Evolutionary conservation across 805 yeast genomes (phyloP), one percentile per base, ranked within the genome.

Genomic region (Barnettozyma botsteinii): DNA sequence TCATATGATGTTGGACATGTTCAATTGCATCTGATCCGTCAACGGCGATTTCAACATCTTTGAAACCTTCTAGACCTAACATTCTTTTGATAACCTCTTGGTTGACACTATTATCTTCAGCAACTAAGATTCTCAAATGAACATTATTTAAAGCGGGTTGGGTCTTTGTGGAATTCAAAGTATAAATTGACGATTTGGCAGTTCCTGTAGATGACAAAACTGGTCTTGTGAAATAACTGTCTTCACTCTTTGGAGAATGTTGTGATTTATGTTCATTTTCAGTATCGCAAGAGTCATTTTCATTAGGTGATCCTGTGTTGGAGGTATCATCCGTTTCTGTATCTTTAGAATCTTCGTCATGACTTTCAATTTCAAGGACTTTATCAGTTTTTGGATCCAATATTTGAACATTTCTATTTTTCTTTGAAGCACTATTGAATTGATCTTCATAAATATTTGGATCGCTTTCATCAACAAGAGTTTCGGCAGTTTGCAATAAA

Each of bases 51-150:
- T 78, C 76, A 32, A 93, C 72, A 47, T 79, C 74, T 2, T 60
- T 63, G 44, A 85, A 73, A 0, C 96, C 95, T 63, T 93, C 97
- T 17, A 93, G 65, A 37, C 72, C 74, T 45, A 93, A 67, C 96
- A 93, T 89, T 38, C 98, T 67, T 52, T 74, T 78, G 56, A 91
- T 85, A 17, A 93, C 97, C 62, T 89, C 96, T 60, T 91, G 98
- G 57, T 93, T 93, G 9, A 93, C 97, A 49, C 73, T 66, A 55
- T 93, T 93, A 55, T 93, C 98, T 56, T 93, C 98, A 0, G 96
- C 98, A 13, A 93, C 91, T 34, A 93, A 67, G 18, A 93, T 79
- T 37, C 70, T 66, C 36, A 63, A n/a, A 17, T 40, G 7, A 57
- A 43, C 37, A 54, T 48, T 17, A 46, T 39, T 20, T 45, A 52